A percentile compares a stretch with the other conserved stretches of the same genome.
Evolutionary conservation across 805 yeast species (phyloP).

Genomic region (Zygosaccharomyces pseudorouxii): DNA sequence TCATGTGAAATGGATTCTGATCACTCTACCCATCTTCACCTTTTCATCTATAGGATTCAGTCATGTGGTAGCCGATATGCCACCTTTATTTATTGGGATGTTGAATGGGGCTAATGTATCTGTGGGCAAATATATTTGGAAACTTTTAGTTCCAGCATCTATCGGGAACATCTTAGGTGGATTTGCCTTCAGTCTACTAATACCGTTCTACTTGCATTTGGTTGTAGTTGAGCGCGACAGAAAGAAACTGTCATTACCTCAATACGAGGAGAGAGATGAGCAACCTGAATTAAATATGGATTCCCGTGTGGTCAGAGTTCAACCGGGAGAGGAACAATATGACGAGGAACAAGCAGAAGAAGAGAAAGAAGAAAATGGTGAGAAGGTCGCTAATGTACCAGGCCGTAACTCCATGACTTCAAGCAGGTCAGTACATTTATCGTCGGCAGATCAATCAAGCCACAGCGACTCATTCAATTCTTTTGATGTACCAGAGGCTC

Average conservation of each 20-base stretch:
- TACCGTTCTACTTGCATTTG: conserved; percentile 72
- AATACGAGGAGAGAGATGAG: conserved; percentile 69
- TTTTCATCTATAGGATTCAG: conserved; percentile 77
- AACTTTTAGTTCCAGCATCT: conserved; percentile 61
- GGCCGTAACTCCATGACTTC: not conserved
- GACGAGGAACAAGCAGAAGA: conserved; percentile 12
- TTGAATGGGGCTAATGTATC: conserved; percentile 61
- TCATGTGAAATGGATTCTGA: conserved; percentile 65
- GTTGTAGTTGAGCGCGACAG: conserved; percentile 70
- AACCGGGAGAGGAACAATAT: conserved; percentile 16
- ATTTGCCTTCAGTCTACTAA: conserved; percentile 51
- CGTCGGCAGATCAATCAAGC: not conserved
- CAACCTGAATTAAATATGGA: conserved; percentile 75
- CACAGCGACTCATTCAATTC: not conserved
- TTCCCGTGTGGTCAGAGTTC: conserved; percentile 65
- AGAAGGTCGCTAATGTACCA: not conserved
- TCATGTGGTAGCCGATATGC: conserved; percentile 83
- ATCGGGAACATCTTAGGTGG: conserved; percentile 84
- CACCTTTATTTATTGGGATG: conserved; percentile 57
- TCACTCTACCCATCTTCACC: conserved; percentile 66
- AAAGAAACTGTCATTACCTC: conserved; percentile 55
- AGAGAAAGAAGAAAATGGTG: conserved; percentile 11
- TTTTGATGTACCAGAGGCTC: not conserved
- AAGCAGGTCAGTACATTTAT: not conserved
- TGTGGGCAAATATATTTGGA: conserved; percentile 68